A percentile compares a stretch with the other conserved stretches of the same genome.
Conservation (phyloP, 345 rosid genomes). For the Rhizophora mangle region DNA sequence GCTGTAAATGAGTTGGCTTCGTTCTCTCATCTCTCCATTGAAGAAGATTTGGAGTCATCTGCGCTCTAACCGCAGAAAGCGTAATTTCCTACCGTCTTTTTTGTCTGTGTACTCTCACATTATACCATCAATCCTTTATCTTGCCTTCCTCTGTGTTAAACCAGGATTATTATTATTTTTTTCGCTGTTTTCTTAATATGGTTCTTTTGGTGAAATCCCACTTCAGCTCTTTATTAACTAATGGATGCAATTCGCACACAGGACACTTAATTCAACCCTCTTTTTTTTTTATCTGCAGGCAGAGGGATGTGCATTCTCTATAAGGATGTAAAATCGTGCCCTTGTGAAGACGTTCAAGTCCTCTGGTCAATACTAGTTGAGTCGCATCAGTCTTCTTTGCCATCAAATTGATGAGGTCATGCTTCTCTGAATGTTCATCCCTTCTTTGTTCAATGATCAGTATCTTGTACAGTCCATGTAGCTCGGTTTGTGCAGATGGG, state of each 20-base stretch:
- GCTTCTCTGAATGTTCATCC: not conserved
- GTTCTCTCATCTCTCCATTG: slow-evolving; percentile 17
- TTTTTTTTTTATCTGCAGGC: not conserved
- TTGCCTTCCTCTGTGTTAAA: not conserved
- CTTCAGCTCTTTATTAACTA: not conserved
- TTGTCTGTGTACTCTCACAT: not conserved
- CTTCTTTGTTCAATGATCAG: not conserved
- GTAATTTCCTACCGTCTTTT: not conserved
- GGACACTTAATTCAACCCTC: not conserved
- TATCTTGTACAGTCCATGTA: too few species aligned
- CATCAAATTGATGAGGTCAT: not conserved
- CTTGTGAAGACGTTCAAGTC: slow-evolving; percentile 21
- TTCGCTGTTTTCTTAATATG: not conserved
- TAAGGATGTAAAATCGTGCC: slow-evolving; percentile 26
- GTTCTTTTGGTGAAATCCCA: not conserved
- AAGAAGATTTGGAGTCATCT: slow-evolving; percentile 18
- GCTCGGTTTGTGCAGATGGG: too few species aligned
- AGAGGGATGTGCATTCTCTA: slow-evolving; percentile 20
- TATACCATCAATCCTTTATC: not conserved
- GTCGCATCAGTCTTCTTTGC: slow-evolving; percentile 9
- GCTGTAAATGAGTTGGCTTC: slow-evolving; percentile 19
- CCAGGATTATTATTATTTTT: not conserved
- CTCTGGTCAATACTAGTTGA: slow-evolving; percentile 27
- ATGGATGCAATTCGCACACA: not conserved
- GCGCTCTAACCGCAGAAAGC: slow-evolving; percentile 6